Evolutionary conservation across 208 protist genomes (phyloP), one percentile per base, ranked within the genome.

Genomic region (Trypanosomatidae sp.): DNA sequence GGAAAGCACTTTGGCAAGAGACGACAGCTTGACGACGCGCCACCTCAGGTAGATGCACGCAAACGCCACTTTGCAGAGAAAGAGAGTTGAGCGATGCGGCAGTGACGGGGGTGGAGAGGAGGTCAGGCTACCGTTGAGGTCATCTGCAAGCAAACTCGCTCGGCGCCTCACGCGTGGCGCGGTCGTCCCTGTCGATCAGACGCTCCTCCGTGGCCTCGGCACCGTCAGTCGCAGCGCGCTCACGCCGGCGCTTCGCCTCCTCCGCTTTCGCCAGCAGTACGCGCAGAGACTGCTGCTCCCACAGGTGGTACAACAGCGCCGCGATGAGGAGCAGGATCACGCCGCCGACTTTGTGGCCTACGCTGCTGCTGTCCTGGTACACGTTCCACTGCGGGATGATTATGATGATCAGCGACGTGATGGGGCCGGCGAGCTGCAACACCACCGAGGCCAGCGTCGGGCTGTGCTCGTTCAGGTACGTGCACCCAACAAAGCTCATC

Each of bases 381-480:
- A 95, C 86, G 78, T 95, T 93, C 89, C 91, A 95, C 65, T 80
- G 53, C 33, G 91, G 91, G 43, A 91, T 75, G 66, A 93, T 87
- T 43, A 95, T 80, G 58, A 95, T 82, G 52, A 91, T 55, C 36
- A 95, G 68, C 8, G 89, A 87, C 7, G 91, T 93, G 69, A 95
- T 77, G 22, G 91, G 91, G 1, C 83, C 87, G 1, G 89, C 89
- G 10, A 95, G 80, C 71, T 95, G 91, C 60, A 93, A 67, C 50
- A 95, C 89, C 17, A 95, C 88, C 2, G 91, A 95, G 43, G 87
- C 89, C 53, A 95, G 83, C 25, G 89, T 94, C 13, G 91, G 89
- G 62, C 87, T 93, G 74, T 91, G 82, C 71, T 94, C 88, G 74
- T 94, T 95, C 28, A 95, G 82, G 82, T 88, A 95, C 28, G 83